Base-by-base conservation (phyloP, 2,329 filamentous ascomycete species). In the Diplodia intermedia region DNA sequence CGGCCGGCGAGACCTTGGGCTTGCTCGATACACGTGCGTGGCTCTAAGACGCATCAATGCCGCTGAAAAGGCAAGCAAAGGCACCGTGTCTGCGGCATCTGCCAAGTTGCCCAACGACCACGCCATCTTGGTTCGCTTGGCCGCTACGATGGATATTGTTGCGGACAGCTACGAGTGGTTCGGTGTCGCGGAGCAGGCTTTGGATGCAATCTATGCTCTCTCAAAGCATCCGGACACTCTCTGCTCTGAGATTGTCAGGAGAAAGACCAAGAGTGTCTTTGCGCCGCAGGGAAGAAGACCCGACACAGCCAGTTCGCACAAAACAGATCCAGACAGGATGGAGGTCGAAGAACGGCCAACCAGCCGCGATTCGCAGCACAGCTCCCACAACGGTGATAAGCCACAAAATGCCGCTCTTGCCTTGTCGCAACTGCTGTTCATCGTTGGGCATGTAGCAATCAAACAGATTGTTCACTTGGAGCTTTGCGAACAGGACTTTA, bases 381-480 rank as follows among this genome's bases (percentile, higher is more conserved):
- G 38, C 23, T 72, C 70, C n/a, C 61, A 63, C 26, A 29, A 36
- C 6, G 65, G 36, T 26, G 73, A 71, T 63, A 79, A 83, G 9
- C 88, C 85, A 74, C 87, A 90, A 36, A 92, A 90, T 72, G 87
- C 89, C 4, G 89, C 92, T 1, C 86, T 93, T 56, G 89, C 88
- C 0, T 84, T 99, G 1, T 97, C 95, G 0, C 95, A 98, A 75
- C 86, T 99, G 1, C 85, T 99, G 0, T 98, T 98, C 77, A 91
- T 97, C 43, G 94, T 98, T 36, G 95, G 95, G 0, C 95, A 99
- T 75, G 91, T 98, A 57, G 95, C 95, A 15, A 95, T 99, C 77
- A 99, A 99, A 82, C 96, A 99, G 77, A 99, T 99, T 73, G 96
- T 99, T 0, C 95, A 99, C 77, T 87, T 99, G 12, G 95, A 99